Conservation (phyloP, 2,329 filamentous ascomycete species). For the Fusarium illudens region DNA sequence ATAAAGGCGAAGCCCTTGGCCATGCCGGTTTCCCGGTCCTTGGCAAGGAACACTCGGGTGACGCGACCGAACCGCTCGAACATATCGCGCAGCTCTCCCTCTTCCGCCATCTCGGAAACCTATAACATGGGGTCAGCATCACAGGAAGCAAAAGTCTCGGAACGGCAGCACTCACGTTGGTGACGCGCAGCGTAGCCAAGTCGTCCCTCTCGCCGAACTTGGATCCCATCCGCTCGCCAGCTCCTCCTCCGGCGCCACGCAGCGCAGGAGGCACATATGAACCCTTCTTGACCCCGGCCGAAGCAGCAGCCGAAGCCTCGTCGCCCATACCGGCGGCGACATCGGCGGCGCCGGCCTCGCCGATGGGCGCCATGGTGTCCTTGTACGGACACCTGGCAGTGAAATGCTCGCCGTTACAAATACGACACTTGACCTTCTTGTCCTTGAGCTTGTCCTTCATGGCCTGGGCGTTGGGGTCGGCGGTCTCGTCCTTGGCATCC, state of each 20-base stretch:
- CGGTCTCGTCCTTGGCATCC: constrained; percentile 82
- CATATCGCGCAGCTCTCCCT: constrained; percentile 93
- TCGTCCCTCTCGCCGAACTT: constrained; percentile 96
- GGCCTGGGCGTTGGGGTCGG: constrained; percentile 75
- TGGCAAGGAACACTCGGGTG: constrained; percentile 96
- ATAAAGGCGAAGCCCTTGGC: constrained; percentile 99
- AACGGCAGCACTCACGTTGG: constrained; percentile 77
- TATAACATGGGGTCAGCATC: constrained; percentile 51
- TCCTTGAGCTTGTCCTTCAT: constrained; percentile 90
- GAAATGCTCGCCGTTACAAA: constrained; percentile 99
- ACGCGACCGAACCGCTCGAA: constrained; percentile 98
- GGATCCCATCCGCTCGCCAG: constrained; percentile 84
- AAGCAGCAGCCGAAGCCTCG: constrained; percentile 56
- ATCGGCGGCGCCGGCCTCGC: constrained; percentile 65
- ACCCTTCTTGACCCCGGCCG: constrained; percentile 64
- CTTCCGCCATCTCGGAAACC: constrained; percentile 97
- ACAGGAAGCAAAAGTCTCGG: neutral
- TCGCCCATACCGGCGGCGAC: constrained; percentile 64
- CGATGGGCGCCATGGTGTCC: constrained; percentile 95
- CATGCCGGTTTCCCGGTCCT: constrained; percentile 94
- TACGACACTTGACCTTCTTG: constrained; percentile 99
- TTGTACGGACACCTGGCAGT: constrained; percentile 99
- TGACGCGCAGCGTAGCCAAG: constrained; percentile 93
- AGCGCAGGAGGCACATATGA: constrained; percentile 96
- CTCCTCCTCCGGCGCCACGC: constrained; percentile 71